These are phyloP conservation scores for Eimeria praecox DNA, from an alignment of 169 alveolate species.

Conservation along the genomic window DNA sequence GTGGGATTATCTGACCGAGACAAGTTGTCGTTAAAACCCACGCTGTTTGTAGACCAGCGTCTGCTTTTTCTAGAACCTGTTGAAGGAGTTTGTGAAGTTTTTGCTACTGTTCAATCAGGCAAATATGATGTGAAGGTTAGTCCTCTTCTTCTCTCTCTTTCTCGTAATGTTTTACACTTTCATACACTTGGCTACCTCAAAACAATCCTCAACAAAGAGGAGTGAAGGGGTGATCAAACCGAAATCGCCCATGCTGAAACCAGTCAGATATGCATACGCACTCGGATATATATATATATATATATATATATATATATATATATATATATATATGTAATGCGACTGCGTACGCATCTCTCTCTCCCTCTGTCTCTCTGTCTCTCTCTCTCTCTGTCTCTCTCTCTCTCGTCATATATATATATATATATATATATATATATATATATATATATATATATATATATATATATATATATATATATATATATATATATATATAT, in stretches of 20 bases:
- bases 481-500: neutral
- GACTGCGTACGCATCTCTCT: too few relatives aligned
- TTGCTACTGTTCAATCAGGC: slow-evolving; percentile 85
- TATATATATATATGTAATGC: too few relatives aligned
- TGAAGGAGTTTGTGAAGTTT: slow-evolving; percentile 83
- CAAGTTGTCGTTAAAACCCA: slow-evolving; percentile 84
- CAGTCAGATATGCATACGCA: too few relatives aligned
- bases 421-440: neutral
- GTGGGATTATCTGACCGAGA: slow-evolving; percentile 85
- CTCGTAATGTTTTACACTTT: too few relatives aligned
- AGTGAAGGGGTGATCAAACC: slow-evolving; percentile 17
- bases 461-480: neutral
- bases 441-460: neutral
- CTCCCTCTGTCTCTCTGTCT: too few relatives aligned
- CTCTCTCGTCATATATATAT: too few relatives aligned
- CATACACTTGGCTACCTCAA: neutral
- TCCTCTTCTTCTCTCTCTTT: neutral
- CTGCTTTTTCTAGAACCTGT: slow-evolving; percentile 86
- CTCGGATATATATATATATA: too few relatives aligned
- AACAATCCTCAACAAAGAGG: slow-evolving; percentile 70
- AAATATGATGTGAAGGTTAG: slow-evolving; percentile 87
- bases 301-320: too few relatives aligned
- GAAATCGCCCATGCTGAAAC: too few relatives aligned
- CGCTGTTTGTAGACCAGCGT: slow-evolving; percentile 84
- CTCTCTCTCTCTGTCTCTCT: too few relatives aligned